phyloP scores from a whole-genome alignment of 352 stramenopile species.

The Globisporangium yorkense region DNA sequence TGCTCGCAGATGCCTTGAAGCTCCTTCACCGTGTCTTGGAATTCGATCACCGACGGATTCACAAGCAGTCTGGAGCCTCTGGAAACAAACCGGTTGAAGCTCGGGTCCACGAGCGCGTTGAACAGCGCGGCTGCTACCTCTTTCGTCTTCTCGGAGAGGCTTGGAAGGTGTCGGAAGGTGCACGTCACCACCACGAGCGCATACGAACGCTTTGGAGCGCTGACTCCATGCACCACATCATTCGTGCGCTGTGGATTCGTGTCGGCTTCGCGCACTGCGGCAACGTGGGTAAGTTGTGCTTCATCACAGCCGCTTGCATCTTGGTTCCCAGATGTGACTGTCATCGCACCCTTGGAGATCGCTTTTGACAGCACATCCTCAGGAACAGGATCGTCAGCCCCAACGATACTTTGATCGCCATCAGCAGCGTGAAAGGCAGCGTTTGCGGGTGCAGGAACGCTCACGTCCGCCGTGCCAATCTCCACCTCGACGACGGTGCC shows the following conservation, averaged over 20 bases:
- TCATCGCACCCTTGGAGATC: no score
- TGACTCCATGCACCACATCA: neutral
- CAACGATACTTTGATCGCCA: no score
- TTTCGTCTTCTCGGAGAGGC: slow-evolving; percentile 47
- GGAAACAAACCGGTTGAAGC: slow-evolving; percentile 42
- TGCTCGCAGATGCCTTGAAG: slow-evolving; percentile 28
- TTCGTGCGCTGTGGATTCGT: neutral
- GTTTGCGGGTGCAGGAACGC: no score
- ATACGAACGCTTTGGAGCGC: slow-evolving; percentile 17
- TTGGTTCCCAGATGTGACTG: no score
- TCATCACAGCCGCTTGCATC: no score
- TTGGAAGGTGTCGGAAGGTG: slow-evolving; percentile 47
- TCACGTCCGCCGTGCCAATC: no score
- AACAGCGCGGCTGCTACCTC: slow-evolving; percentile 49
- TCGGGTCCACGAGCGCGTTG: slow-evolving; percentile 39
- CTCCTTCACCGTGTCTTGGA: slow-evolving; percentile 71
- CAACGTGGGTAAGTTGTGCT: no score
- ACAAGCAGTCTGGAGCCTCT: slow-evolving; percentile 55
- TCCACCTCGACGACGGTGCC: no score
- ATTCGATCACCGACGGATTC: slow-evolving; percentile 81
- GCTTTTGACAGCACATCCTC: no score
- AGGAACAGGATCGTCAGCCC: no score
- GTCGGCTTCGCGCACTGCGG: neutral
- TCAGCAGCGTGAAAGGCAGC: no score
- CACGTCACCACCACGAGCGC: slow-evolving; percentile 51